Evolutionary conservation across 768 basidiomycete species (phyloP), one percentile per base, ranked within the genome.

Genomic region (Heimioporus sp.): DNA sequence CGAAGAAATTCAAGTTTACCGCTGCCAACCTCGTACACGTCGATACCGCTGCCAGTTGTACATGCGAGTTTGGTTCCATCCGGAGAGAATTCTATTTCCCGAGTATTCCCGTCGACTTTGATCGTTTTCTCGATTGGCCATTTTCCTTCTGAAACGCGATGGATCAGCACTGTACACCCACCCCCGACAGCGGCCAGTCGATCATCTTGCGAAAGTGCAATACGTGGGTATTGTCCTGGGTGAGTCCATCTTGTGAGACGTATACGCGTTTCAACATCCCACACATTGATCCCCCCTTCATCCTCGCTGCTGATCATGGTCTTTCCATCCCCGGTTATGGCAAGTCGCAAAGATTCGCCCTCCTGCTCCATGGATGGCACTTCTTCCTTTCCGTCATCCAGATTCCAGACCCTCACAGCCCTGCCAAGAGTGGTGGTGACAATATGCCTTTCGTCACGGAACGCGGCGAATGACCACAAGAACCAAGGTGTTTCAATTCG

Each of bases 151-250:
- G 21, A 12, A 17, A 12, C 35, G 28, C 24, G 24, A 28, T 44
- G 44, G 7, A 48, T 11, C 10, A 2, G 4, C 6, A 54, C 31
- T 1, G 5, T 24, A n/a, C n/a, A n/a, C 16, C 8, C 3, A 0
- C 24, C 24, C 3, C 17, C 19, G 5, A 34, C 16, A 2, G 46
- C 41, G 3, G 49, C 21, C 10, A 49, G 28, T 45, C 39, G 47
- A 20, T 36, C 48, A n/a, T 54, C 53, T 3, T 48, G 43, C 6
- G 53, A 54, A 19, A 54, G 31, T 13, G 40, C 12, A n/a, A 46
- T 15, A 7, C 0, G 0, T 2, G 5, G 7, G 20, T 6, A 0
- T 0, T 2, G 1, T 1, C 13, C n/a, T 15, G 19, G 37, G 10
- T 20, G 39, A 17, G 16, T 28, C 51, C 39, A 43, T 30, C 38